Percentiles rank a stretch among this genome's conserved stretches.
These are phyloP conservation scores for Papiliotrema laurentii DNA, from an alignment of 1,284 basidiomycete genomes.

Conservation along the genomic window DNA sequence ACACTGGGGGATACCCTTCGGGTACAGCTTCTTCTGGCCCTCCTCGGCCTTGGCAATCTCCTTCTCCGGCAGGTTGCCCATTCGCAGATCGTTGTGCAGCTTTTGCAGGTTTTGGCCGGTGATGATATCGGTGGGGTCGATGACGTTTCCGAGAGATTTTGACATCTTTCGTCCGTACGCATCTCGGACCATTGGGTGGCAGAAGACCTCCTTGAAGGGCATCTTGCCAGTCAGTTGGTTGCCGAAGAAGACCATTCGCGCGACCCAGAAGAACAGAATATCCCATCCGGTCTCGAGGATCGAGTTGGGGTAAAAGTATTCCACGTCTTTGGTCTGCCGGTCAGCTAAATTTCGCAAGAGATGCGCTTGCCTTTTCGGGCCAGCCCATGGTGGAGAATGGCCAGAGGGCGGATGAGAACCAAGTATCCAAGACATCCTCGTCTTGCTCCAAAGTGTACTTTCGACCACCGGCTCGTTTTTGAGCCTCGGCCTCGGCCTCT, in stretches of 20 bases:
- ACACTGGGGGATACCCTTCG: slow-evolving; percentile 98
- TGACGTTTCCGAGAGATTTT: slow-evolving; percentile 96
- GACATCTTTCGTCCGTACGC: slow-evolving; percentile 99
- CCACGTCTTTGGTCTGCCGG: slow-evolving; percentile 63
- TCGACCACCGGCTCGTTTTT: slow-evolving; percentile 63
- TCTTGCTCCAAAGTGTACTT: slow-evolving; percentile 85
- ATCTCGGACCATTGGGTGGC: slow-evolving; percentile 98
- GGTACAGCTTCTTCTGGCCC: slow-evolving; percentile 99
- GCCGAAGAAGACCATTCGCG: slow-evolving; percentile 95
- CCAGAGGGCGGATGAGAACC: slow-evolving; percentile 99
- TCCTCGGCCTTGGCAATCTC: slow-evolving; percentile 87
- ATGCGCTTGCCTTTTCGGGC: slow-evolving; percentile 69
- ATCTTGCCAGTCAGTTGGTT: slow-evolving; percentile 82
- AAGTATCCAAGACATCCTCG: slow-evolving; percentile 96
- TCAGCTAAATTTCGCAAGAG: neutral
- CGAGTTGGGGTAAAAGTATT: slow-evolving; percentile 81
- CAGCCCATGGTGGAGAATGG: slow-evolving; percentile 98
- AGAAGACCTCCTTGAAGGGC: slow-evolving; percentile 97
- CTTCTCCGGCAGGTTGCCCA: slow-evolving; percentile 91
- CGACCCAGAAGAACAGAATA: slow-evolving; percentile 99
- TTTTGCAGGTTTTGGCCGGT: slow-evolving; percentile 75
- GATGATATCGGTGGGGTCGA: slow-evolving; percentile 96
- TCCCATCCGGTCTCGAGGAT: slow-evolving; percentile 98
- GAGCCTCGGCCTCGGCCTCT: slow-evolving; percentile 75
- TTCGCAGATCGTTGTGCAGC: slow-evolving; percentile 81